Percentiles rank a stretch among this genome's conserved stretches.
phyloP scores from a whole-genome alignment of 139 green algal species.

The Deuterostichococcus epilithicus region DNA sequence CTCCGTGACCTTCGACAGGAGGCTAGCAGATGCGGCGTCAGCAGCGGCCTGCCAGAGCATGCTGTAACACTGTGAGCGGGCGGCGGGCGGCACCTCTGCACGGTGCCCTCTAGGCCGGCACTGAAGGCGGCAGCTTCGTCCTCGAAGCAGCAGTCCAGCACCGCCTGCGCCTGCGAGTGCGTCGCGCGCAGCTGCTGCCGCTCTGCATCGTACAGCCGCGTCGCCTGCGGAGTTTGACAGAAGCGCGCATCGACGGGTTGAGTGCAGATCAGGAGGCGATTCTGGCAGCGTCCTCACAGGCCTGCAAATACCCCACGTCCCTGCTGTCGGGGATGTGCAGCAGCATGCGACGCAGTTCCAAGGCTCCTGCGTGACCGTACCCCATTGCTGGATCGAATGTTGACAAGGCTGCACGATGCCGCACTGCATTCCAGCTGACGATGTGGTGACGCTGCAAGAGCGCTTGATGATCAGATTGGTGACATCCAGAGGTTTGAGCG shows the following conservation, averaged over 20 bases:
- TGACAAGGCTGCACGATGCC: background rate
- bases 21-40: background rate
- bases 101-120: conserved; percentile 49
- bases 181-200: conserved; percentile 28
- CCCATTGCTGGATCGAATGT: background rate
- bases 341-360: too few relatives aligned
- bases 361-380: background rate
- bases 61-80: too few relatives aligned
- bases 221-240: conserved; percentile 27
- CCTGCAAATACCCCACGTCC: background rate
- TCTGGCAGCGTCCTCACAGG: background rate
- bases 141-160: conserved; percentile 71
- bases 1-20: background rate
- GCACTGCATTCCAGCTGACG: background rate
- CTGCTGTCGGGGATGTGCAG: background rate
- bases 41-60: background rate
- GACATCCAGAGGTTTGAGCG: background rate
- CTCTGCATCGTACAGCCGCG: conserved; percentile 63
- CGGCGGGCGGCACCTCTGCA: conserved; percentile 63
- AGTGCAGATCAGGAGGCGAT: too few relatives aligned
- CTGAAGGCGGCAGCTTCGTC: conserved; percentile 48
- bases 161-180: conserved; percentile 43
- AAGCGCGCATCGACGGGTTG: too few relatives aligned
- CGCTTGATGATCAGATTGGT: background rate
- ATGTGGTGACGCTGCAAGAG: background rate